These are phyloP conservation scores for Sarocladium strictum DNA, from an alignment of 2,329 filamentous ascomycete species.

Conservation along the genomic window DNA sequence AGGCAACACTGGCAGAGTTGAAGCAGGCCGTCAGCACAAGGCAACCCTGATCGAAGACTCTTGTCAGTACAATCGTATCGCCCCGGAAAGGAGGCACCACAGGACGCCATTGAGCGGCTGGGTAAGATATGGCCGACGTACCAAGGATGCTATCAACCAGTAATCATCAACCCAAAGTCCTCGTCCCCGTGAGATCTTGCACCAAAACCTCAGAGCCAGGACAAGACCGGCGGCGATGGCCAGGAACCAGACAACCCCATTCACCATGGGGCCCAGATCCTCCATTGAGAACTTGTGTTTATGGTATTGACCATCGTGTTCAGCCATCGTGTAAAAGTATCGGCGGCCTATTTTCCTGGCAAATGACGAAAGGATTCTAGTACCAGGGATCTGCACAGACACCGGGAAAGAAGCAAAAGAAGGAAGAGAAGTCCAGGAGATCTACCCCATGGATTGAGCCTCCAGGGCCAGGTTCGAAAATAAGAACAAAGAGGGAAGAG, in stretches of 20 bases:
- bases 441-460: neutral
- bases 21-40: neutral
- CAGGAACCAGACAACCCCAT: conserved; percentile 6
- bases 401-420: neutral
- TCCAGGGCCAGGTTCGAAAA: conserved; percentile 2
- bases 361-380: neutral
- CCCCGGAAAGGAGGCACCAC: no score
- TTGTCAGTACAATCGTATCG: neutral
- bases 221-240: conserved; percentile 7
- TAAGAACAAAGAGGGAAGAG: neutral
- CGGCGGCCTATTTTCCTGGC: neutral
- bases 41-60: neutral
- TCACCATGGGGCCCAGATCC: conserved; percentile 8
- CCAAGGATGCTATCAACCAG: conserved; percentile 13
- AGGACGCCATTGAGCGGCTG: no score
- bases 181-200: conserved; percentile 14
- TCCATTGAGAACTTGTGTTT: conserved; percentile 3
- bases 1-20: conserved; percentile 6
- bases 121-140: neutral
- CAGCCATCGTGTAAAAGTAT: neutral
- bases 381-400: neutral
- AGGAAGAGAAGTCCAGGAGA: neutral
- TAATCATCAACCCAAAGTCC: conserved; percentile 20
- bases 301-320: neutral
- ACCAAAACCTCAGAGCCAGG: conserved; percentile 17